Percentiles rank a stretch among this genome's conserved stretches.
Evolutionary conservation across 305 asterid genomes (phyloP).

Genomic region (Lippia alba): DNA sequence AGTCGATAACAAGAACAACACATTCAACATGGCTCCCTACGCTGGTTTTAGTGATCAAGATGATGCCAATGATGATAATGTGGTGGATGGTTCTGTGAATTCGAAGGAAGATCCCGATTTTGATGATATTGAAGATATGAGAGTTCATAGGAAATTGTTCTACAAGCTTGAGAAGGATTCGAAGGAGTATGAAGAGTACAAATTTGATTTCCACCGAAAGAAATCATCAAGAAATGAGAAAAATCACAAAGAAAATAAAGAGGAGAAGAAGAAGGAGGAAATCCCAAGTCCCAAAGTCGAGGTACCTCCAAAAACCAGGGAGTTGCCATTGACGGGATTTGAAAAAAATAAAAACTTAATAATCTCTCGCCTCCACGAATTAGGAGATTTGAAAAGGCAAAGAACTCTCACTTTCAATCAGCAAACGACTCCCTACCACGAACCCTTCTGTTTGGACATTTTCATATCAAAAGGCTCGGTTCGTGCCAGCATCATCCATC

Average conservation of each 20-base stretch:
- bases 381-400: conserved; percentile 53
- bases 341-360: conserved; percentile 30
- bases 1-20: conserved; percentile 36
- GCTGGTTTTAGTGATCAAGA: conserved; percentile 33
- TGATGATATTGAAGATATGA: conserved; percentile 81
- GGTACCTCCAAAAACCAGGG: conserved; percentile 37
- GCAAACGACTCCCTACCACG: conserved; percentile 79
- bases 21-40: conserved; percentile 15
- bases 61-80: conserved; percentile 15
- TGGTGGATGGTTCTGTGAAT: conserved; percentile 30
- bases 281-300: conserved; percentile 28
- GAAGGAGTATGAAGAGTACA: conserved; percentile 75
- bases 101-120: conserved; percentile 46
- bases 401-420: conserved; percentile 81
- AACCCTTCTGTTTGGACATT: conserved; percentile 84
- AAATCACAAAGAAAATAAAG: conserved; percentile 31
- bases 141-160: conserved; percentile 72
- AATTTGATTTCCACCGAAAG: conserved; percentile 71
- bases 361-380: conserved; percentile 32
- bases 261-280: conserved; percentile 41
- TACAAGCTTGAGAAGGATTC: conserved; percentile 85
- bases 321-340: background rate
- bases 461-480: conserved; percentile 71
- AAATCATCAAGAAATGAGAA: conserved; percentile 50
- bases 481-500: conserved; percentile 82